These are phyloP conservation scores for Lactifluus subvellereus DNA, from an alignment of 768 basidiomycete genomes.

Conservation along the genomic window DNA sequence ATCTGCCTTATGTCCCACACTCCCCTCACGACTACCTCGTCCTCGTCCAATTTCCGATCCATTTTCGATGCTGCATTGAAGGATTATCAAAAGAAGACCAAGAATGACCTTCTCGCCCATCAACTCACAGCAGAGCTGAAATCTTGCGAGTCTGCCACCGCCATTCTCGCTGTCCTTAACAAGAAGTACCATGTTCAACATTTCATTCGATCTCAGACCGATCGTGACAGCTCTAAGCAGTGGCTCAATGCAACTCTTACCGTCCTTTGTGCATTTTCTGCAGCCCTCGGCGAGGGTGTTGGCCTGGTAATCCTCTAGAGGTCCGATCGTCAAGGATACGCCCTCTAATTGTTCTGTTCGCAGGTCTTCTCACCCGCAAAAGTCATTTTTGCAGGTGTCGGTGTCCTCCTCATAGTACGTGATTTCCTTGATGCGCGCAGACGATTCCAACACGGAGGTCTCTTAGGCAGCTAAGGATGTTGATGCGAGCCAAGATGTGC, in stretches of 20 bases:
- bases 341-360: not conserved
- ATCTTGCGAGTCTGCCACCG: not conserved
- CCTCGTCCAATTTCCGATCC: not conserved
- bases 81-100: not conserved
- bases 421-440: not conserved
- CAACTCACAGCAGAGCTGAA: not conserved
- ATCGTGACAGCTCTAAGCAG: not conserved
- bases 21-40: not conserved
- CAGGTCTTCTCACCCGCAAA: not conserved
- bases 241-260: not conserved
- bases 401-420: not conserved
- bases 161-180: not conserved
- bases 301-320: not conserved
- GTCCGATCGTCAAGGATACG: not conserved
- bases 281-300: not conserved
- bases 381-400: constrained; percentile 1
- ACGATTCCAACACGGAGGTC: not conserved
- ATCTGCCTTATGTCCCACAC: not conserved
- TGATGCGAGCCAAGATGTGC: not conserved
- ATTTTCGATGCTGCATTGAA: not conserved
- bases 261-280: constrained; percentile 1
- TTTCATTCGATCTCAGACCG: not conserved
- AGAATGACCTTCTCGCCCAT: not conserved
- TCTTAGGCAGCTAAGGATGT: constrained; percentile 1
- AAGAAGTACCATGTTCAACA: not conserved